These are phyloP conservation scores for Nannizzia gypsea DNA, from an alignment of 2,329 filamentous ascomycete species.

Conservation along the genomic window DNA sequence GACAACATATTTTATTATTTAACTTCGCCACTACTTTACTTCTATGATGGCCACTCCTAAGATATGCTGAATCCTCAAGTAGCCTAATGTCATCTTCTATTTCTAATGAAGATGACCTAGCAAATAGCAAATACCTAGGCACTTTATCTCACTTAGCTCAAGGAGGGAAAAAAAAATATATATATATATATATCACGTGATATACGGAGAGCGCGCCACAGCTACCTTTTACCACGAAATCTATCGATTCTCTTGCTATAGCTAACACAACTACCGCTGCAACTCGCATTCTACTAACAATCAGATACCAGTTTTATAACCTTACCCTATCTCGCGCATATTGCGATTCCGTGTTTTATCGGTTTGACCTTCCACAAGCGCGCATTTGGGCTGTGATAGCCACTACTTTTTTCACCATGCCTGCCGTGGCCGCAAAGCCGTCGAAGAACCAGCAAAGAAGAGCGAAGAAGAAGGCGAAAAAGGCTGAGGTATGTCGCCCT, in stretches of 20 bases:
- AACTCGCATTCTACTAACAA: not conserved
- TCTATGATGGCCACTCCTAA: not conserved
- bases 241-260: not conserved
- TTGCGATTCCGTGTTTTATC: not conserved
- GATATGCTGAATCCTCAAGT: not conserved
- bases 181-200: not conserved
- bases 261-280: too few species aligned
- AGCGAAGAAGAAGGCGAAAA: constrained; percentile 88
- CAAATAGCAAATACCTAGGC: too few species aligned
- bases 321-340: not conserved
- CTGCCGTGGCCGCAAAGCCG: constrained; percentile 46
- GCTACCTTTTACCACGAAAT: not conserved
- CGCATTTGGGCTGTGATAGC: not conserved
- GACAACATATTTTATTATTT: not conserved
- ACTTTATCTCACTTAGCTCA: too few species aligned
- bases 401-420: constrained; percentile 12
- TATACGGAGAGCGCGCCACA: not conserved
- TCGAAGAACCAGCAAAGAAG: constrained; percentile 91
- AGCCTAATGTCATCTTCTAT: not conserved
- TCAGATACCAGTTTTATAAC: too few species aligned
- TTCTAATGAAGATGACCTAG: not conserved
- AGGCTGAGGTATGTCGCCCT: constrained; percentile 45
- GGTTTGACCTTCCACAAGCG: not conserved
- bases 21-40: not conserved
- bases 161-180: not conserved